phyloP scores from a whole-genome alignment of 2,329 filamentous ascomycete species.

The Botrytis squamosa region DNA sequence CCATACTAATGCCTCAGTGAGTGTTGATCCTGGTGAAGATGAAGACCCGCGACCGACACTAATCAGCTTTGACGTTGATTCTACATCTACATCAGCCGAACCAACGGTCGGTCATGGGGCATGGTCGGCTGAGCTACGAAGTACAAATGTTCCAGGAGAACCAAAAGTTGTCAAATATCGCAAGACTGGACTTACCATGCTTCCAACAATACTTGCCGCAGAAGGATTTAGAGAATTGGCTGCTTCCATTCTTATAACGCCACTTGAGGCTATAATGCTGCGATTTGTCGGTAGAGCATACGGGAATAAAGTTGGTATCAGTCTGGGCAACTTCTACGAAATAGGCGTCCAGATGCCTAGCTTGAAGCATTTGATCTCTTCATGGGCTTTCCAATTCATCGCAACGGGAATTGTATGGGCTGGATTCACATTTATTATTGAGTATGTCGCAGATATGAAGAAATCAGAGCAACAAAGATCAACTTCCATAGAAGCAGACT shows the following conservation, averaged over 20 bases:
- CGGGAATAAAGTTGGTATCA: slow-evolving; percentile 27
- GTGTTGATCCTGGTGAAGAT: slow-evolving; percentile 30
- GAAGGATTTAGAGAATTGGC: slow-evolving; percentile 37
- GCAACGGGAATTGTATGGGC: slow-evolving; percentile 31
- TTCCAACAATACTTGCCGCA: slow-evolving; percentile 38
- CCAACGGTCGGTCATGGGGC: slow-evolving; percentile 29
- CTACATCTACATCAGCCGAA: slow-evolving; percentile 28
- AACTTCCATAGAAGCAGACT: background rate
- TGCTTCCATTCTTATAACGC: slow-evolving; percentile 34
- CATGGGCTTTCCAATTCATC: slow-evolving; percentile 30
- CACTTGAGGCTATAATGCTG: slow-evolving; percentile 38
- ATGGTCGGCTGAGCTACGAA: slow-evolving; percentile 41
- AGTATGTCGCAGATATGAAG: slow-evolving; percentile 24
- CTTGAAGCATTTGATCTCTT: slow-evolving; percentile 30
- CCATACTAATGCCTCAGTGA: slow-evolving; percentile 31
- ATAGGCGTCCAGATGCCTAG: slow-evolving; percentile 23
- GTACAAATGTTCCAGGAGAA: slow-evolving; percentile 36
- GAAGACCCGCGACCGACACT: slow-evolving; percentile 39
- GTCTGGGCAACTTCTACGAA: slow-evolving; percentile 28
- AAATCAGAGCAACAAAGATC: background rate
- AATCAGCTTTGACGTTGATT: slow-evolving; percentile 40
- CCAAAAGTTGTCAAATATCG: slow-evolving; percentile 33
- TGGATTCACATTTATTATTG: slow-evolving; percentile 31
- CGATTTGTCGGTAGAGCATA: slow-evolving; percentile 35
- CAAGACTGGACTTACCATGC: slow-evolving; percentile 38